Evolutionary conservation across 75 land plant genomes (phyloP), one percentile per base, ranked within the genome.

Genomic region (Sequoia sempervirens): DNA sequence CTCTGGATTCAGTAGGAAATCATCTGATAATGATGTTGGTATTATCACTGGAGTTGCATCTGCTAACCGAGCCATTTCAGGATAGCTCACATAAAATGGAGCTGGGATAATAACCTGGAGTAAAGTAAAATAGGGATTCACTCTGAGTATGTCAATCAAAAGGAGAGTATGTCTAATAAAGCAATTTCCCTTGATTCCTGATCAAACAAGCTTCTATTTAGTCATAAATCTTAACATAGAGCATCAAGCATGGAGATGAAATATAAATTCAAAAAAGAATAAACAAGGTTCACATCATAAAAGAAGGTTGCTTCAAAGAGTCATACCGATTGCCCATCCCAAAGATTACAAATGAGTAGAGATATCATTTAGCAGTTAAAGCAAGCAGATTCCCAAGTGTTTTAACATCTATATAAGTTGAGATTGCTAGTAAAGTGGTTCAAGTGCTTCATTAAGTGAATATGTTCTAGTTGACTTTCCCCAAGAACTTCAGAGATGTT

Each of bases 21-120:
- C 88, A 47, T 97, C 95, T 4, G 91, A 83, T 30, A 97, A 87
- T 4, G 37, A 66, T 47, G 99, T 98, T 28, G 89, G 92, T 56
- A 98, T 81, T 83, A 94, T 92, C 13, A 94, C 92, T 66, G 99
- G 98, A 58, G 87, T 90, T 85, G 99, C 98, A 90, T 91, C 97
- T 80, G 98, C 95, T 82, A 97, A 78, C 79, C 93, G 91, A 61
- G 90, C 98, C 90, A 97, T 94, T 86, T 97, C 99, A 30, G 99
- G 95, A 89, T 97, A 96, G 86, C 99, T 97, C 18, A 97, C 98
- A 93, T 93, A 97, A 80, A 85, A 98, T 41, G 99, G 99, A 76
- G 99, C 95, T 30, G 99, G 99, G 82, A 98, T 91, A 50, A 98
- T 88, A 83, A 96, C 99, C 99, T 98, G 87, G 68, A 73, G 47